Percentiles rank a stretch among this genome's conserved stretches.
Evolutionary conservation across 2,329 filamentous ascomycete genomes (phyloP).

Genomic region (Curvularia lunata): DNA sequence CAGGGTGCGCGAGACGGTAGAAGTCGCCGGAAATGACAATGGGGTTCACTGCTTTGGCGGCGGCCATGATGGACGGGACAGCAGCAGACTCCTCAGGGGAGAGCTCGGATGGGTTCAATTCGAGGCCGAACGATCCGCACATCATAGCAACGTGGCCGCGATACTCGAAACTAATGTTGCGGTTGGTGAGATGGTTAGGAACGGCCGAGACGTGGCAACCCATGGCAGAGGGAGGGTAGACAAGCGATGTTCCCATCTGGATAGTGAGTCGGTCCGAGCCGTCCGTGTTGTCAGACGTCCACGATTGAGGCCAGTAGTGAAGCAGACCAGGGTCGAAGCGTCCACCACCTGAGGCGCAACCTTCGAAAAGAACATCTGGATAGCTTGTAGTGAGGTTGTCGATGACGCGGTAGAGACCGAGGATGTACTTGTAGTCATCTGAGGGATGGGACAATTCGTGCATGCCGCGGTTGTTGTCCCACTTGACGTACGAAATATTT

Average conservation of each 20-base stretch:
- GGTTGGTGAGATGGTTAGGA: constrained; percentile 64
- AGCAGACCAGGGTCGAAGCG: constrained; percentile 69
- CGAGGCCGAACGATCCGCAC: constrained; percentile 71
- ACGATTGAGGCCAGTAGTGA: constrained; percentile 70
- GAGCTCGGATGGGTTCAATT: constrained; percentile 64
- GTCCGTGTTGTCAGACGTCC: constrained; percentile 71
- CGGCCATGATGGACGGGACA: constrained; percentile 61
- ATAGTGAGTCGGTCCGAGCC: constrained; percentile 66
- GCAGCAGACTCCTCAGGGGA: constrained; percentile 58
- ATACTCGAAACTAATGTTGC: constrained; percentile 64
- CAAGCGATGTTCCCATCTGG: constrained; percentile 68
- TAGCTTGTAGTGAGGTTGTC: constrained; percentile 65
- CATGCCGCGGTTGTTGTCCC: constrained; percentile 71
- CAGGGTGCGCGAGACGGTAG: constrained; percentile 65
- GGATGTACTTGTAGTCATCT: constrained; percentile 65
- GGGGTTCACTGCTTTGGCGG: constrained; percentile 64
- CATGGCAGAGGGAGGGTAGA: constrained; percentile 68
- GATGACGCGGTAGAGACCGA: constrained; percentile 69
- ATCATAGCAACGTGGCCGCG: constrained; percentile 71
- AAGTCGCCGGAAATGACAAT: constrained; percentile 65
- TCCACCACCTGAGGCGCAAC: constrained; percentile 69
- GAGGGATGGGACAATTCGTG: constrained; percentile 64
- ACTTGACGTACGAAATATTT: constrained; percentile 67
- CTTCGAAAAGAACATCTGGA: constrained; percentile 69
- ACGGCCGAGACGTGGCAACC: constrained; percentile 69